phyloP scores from a whole-genome alignment of 805 yeast species.

The Saturnispora dispora region DNA sequence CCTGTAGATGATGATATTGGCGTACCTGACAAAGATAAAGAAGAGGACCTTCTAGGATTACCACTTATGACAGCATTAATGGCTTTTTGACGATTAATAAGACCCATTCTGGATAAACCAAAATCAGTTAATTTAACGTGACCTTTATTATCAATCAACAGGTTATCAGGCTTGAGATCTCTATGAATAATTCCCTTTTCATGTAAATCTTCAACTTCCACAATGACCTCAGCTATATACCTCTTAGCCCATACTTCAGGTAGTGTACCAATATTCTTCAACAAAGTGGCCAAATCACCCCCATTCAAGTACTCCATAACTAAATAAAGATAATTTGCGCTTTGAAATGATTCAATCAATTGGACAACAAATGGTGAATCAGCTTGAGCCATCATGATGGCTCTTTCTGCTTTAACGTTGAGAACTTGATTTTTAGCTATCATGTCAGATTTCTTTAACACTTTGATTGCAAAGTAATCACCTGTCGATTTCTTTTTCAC shows the following conservation, averaged over 20 bases:
- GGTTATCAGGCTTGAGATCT: slow-evolving; percentile 91
- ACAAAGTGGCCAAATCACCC: slow-evolving; percentile 86
- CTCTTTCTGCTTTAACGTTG: slow-evolving; percentile 89
- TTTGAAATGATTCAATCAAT: slow-evolving; percentile 80
- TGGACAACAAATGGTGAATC: slow-evolving; percentile 91
- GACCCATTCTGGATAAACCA: slow-evolving; percentile 86
- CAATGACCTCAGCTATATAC: slow-evolving; percentile 82
- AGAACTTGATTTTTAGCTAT: slow-evolving; percentile 93
- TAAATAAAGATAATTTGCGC: slow-evolving; percentile 71
- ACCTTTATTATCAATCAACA: slow-evolving; percentile 77
- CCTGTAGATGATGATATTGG: slow-evolving; percentile 10
- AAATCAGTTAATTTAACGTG: slow-evolving; percentile 92
- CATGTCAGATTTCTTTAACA: slow-evolving; percentile 88
- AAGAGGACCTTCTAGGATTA: slow-evolving; percentile 5
- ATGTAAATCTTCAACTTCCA: slow-evolving; percentile 87
- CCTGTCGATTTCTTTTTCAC: slow-evolving; percentile 81
- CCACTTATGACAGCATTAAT: slow-evolving; percentile 8
- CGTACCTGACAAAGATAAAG: slow-evolving; percentile 3
- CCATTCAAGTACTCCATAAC: slow-evolving; percentile 97
- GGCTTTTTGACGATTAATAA: slow-evolving; percentile 65
- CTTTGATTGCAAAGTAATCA: slow-evolving; percentile 92
- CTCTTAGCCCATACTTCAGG: slow-evolving; percentile 82
- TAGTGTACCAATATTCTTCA: slow-evolving; percentile 72
- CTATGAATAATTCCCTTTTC: slow-evolving; percentile 84
- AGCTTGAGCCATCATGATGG: slow-evolving; percentile 95